Conservation (phyloP, 2,329 filamentous ascomycete genomes). For the Sclerotinia minor region DNA sequence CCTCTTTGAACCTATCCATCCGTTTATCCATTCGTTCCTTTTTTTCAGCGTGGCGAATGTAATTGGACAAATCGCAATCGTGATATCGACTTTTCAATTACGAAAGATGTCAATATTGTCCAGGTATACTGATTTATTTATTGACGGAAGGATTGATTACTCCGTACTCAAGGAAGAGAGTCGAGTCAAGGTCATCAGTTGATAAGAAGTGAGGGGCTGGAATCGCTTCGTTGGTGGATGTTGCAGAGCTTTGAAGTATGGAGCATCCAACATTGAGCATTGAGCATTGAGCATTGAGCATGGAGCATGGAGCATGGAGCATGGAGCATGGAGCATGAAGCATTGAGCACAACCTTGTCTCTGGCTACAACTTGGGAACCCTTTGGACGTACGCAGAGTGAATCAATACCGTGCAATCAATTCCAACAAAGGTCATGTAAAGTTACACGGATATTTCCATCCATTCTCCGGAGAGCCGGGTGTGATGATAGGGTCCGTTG, state of each 20-base stretch:
- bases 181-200: slow-evolving; percentile 5
- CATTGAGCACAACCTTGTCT: slow-evolving; percentile 4
- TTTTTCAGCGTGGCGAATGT: slow-evolving; percentile 3
- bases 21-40: background rate
- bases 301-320: background rate
- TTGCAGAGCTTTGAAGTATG: background rate
- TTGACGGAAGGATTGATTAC: slow-evolving; percentile 18
- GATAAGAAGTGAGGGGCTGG: slow-evolving; percentile 20
- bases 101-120: background rate
- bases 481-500: slow-evolving; percentile 13
- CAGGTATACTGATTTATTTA: background rate
- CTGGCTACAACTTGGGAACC: slow-evolving; percentile 11
- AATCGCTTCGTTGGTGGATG: slow-evolving; percentile 5
- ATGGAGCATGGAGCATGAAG: background rate
- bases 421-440: slow-evolving; percentile 15
- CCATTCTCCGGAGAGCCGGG: slow-evolving; percentile 16
- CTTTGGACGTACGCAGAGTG: slow-evolving; percentile 1
- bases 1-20: background rate
- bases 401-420: slow-evolving; percentile 16
- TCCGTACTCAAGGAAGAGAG: background rate
- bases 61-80: background rate
- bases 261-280: too few relatives aligned
- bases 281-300: background rate
- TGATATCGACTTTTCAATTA: background rate
- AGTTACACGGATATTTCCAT: slow-evolving; percentile 20